Evolutionary conservation across 352 stramenopile species (phyloP).

Genomic region (Globisporangium recalcitrans): DNA sequence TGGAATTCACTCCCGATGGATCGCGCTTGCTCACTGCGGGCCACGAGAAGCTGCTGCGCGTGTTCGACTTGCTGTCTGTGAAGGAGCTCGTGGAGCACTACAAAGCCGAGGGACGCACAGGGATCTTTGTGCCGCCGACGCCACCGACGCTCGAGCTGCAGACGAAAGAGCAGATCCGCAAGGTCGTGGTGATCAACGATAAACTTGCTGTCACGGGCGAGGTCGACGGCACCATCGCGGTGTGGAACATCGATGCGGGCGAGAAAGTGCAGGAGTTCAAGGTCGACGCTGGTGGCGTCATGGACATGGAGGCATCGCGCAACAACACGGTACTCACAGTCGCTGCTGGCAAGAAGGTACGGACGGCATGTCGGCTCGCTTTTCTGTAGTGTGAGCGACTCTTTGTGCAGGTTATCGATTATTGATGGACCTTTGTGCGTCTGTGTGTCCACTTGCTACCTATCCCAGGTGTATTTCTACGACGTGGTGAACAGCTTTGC

Average conservation of each 20-base stretch:
- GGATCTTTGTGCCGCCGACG: constrained; percentile 49
- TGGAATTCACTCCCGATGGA: constrained; percentile 90
- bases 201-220: constrained; percentile 58
- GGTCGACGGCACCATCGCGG: constrained; percentile 58
- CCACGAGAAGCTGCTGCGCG: constrained; percentile 92
- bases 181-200: constrained; percentile 62
- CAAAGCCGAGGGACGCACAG: constrained; percentile 52
- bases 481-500: constrained; percentile 66
- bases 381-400: neutral
- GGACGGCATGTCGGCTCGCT: neutral
- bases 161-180: constrained; percentile 70
- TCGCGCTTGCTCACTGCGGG: constrained; percentile 87
- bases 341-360: constrained; percentile 86
- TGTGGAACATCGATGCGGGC: constrained; percentile 65
- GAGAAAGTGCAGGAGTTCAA: constrained; percentile 45
- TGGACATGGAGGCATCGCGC: constrained; percentile 81
- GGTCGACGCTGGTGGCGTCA: constrained; percentile 66
- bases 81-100: constrained; percentile 61
- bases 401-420: no score
- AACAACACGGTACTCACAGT: constrained; percentile 83
- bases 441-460: no score
- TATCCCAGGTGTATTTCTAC: constrained; percentile 95
- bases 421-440: no score
- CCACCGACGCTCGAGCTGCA: constrained; percentile 46
- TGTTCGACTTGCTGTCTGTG: constrained; percentile 82